Evolutionary conservation across 352 stramenopile genomes (phyloP), one percentile per base, ranked within the genome.

Genomic region (Thraustochytrium striatum): DNA sequence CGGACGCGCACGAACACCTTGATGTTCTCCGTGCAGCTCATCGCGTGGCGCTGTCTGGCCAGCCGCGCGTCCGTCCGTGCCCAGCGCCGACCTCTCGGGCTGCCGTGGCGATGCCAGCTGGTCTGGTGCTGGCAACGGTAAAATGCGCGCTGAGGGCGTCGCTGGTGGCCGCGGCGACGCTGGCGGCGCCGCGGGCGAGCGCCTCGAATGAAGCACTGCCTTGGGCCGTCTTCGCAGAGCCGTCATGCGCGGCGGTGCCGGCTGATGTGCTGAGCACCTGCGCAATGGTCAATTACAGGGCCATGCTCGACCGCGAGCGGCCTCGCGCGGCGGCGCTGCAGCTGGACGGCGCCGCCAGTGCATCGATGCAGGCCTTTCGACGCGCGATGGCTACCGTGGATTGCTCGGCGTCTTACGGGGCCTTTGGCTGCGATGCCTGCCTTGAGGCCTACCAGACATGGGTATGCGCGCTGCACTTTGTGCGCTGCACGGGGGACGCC

Each of bases 1-100:
- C 65, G 39, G 13, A 75, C 61, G 41, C 65, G 21, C 11, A 75
- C 52, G 25, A 62, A 43, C 19, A 75, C 65, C 50, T 75, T 75
- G 39, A 75, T 75, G 25, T 61, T 72, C 41, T 75, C 65, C 2
- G 21, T 30, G 13, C 65, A 75, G 1, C n/a, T n/a, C n/a, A n/a
- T n/a, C n/a, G n/a, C n/a, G n/a, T n/a, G n/a, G n/a, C n/a, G n/a
- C 16, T 21, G 16, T 55, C 47, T 25, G 16, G 47, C 47, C 16
- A 55, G 16, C 25, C 25, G 47, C 47, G 16, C 47, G 25, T 55
- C 47, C 47, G 16, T 55, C 25, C 47, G 16, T 16, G 25, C 16
- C 25, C 47, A 25, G 16, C 47, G 47, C 47, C 47, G 47, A 25
- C 47, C 47, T 16, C 47, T 16, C 16, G 16, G 16, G 25, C 47